phyloP scores from a whole-genome alignment of 345 rosid species.

The Populus alba region DNA sequence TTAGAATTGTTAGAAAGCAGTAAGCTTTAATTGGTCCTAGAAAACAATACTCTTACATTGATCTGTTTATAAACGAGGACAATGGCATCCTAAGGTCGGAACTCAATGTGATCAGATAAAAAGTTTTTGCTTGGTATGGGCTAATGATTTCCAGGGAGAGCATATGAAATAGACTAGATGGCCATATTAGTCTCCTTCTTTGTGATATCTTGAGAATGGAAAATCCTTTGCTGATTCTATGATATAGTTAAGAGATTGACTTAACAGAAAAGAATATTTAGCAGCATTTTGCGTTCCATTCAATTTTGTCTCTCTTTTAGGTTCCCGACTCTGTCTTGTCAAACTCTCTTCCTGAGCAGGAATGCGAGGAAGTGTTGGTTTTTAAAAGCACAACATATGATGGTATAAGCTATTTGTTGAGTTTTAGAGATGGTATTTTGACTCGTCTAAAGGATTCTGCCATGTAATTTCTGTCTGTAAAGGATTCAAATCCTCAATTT shows the following conservation, averaged over 20 bases:
- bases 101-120: not conserved
- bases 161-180: not conserved
- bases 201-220: not conserved
- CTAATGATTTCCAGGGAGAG: not conserved
- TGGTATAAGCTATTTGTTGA: not conserved
- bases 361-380: not conserved
- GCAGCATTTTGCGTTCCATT: not conserved
- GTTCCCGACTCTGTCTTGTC: not conserved
- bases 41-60: not conserved
- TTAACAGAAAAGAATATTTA: not conserved
- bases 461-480: not conserved
- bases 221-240: not conserved
- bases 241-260: not conserved
- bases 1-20: not conserved
- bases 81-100: not conserved
- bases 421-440: not conserved
- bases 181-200: not conserved
- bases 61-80: not conserved
- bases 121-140: not conserved
- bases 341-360: not conserved
- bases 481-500: not conserved
- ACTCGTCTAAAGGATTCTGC: not conserved
- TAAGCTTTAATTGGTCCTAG: not conserved
- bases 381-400: not conserved
- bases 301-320: not conserved